Evolutionary conservation across 2,329 filamentous ascomycete genomes (phyloP).

Genomic region (Rutstroemia sp.): DNA sequence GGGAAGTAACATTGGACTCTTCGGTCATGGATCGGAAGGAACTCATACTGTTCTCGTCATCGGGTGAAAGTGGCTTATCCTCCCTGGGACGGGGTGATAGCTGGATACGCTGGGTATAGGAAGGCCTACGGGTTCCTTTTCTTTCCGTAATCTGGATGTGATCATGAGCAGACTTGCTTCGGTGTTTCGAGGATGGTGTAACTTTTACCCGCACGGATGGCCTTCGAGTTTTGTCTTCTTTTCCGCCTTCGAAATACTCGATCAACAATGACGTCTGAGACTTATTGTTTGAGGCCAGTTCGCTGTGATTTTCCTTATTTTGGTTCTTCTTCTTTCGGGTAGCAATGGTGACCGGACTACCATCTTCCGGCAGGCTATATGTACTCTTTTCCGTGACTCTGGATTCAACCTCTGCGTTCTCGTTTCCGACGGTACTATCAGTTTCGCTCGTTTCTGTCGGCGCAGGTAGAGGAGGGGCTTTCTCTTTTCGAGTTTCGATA

Average conservation of each 20-base stretch:
- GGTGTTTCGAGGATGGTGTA: constrained; percentile 52
- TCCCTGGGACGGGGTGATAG: constrained; percentile 40
- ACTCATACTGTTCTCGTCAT: constrained; percentile 59
- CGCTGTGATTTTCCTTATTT: constrained; percentile 39
- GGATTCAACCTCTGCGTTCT: constrained; percentile 54
- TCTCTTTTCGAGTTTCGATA: constrained; percentile 35
- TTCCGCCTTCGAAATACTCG: constrained; percentile 67
- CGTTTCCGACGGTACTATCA: constrained; percentile 44
- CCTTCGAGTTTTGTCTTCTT: constrained; percentile 45
- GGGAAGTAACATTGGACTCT: constrained; percentile 66
- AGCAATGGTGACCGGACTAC: constrained; percentile 84
- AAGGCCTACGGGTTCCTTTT: constrained; percentile 64
- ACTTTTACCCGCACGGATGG: constrained; percentile 68
- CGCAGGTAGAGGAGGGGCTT: constrained; percentile 64
- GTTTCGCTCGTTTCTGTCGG: constrained; percentile 58
- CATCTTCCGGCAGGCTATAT: constrained; percentile 78
- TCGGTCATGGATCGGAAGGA: constrained; percentile 75
- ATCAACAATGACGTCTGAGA: constrained; percentile 69
- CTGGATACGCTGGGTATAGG: constrained; percentile 60
- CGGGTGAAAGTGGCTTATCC: constrained; percentile 37
- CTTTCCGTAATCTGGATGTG: constrained; percentile 84
- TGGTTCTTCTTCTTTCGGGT: constrained; percentile 58
- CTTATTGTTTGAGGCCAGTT: constrained; percentile 43
- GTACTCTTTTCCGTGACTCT: constrained; percentile 60
- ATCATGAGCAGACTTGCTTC: constrained; percentile 47